A percentile compares a stretch with the other conserved stretches of the same genome.
Conservation (phyloP, 163 green algal genomes). For the Dunaliella salina region DNA sequence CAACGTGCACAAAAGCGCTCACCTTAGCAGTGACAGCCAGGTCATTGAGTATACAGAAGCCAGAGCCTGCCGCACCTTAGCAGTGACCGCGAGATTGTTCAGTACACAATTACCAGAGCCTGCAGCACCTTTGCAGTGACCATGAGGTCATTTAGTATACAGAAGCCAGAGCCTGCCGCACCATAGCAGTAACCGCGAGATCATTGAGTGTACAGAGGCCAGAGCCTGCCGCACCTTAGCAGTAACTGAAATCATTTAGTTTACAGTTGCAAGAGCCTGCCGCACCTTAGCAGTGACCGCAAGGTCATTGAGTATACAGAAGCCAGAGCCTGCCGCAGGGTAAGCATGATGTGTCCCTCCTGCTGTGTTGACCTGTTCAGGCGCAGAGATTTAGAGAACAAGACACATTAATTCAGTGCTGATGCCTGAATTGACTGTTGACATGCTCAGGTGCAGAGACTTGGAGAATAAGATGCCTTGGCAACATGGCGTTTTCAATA, state of each 20-base stretch:
- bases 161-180: conserved; percentile 77
- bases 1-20: too few relatives aligned
- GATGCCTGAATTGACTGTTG: too few relatives aligned
- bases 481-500: too few relatives aligned
- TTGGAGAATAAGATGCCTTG: conserved; percentile 17
- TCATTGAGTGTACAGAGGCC: conserved; percentile 90
- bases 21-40: too few relatives aligned
- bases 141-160: conserved; percentile 87
- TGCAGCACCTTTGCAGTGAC: conserved; percentile 53
- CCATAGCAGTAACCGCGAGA: conserved; percentile 22
- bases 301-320: conserved; percentile 90
- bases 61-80: conserved; percentile 63
- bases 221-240: conserved; percentile 58
- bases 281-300: conserved; percentile 56
- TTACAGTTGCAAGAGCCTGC: too few relatives aligned
- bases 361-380: conserved; percentile 59
- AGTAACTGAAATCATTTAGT: too few relatives aligned
- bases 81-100: too few relatives aligned
- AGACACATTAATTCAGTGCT: conserved; percentile 46
- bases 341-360: conserved; percentile 80
- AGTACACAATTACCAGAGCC: too few relatives aligned
- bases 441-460: neutral
- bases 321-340: conserved; percentile 65
- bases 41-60: conserved; percentile 92
- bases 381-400: too few relatives aligned